These are phyloP conservation scores for Chamaecyparis obtusa DNA, from an alignment of 75 land plant genomes.

Conservation along the genomic window DNA sequence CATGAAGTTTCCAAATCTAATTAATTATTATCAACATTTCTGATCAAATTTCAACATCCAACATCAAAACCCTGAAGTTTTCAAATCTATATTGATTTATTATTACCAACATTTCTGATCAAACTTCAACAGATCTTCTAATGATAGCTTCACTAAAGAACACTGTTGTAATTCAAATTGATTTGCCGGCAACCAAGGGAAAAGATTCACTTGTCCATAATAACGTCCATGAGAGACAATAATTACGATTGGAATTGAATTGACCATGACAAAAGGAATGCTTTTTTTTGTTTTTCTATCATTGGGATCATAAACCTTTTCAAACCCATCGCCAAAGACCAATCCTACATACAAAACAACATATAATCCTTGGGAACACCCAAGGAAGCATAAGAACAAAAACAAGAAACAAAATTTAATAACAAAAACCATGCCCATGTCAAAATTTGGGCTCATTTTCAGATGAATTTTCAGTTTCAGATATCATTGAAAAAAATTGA, in stretches of 20 bases:
- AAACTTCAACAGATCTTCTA: no score
- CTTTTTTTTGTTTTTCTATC: neutral
- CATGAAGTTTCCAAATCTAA: no score
- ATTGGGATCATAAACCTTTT: neutral
- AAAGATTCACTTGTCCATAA: neutral
- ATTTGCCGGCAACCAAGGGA: neutral
- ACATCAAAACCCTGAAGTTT: no score
- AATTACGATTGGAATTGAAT: neutral
- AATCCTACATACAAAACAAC: neutral
- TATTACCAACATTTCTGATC: no score
- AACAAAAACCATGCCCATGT: no score
- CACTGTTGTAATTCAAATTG: neutral
- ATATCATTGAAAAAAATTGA: neutral
- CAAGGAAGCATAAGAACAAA: neutral
- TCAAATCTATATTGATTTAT: no score
- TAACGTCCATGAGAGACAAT: neutral
- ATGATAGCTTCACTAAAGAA: neutral
- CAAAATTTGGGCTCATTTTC: neutral
- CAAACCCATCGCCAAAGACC: neutral
- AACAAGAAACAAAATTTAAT: neutral
- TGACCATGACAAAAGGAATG: neutral
- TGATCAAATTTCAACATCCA: no score
- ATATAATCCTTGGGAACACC: neutral
- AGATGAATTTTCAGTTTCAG: neutral
- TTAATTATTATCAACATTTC: no score